These are phyloP conservation scores for Dactylella cylindrospora DNA, from an alignment of 2,329 filamentous ascomycete genomes.

Conservation along the genomic window DNA sequence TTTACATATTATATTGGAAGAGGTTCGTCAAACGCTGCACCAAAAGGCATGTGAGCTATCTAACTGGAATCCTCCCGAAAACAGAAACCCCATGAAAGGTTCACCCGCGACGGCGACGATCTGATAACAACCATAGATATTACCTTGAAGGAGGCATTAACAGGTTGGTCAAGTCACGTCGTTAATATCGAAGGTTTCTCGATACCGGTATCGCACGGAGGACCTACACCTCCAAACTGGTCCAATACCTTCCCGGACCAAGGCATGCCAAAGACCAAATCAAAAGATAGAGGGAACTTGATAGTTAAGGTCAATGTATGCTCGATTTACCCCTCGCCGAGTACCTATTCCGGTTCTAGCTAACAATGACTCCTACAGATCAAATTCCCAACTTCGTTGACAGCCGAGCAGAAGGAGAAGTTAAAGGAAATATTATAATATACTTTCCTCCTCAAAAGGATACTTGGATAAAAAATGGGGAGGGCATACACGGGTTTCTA, in stretches of 20 bases:
- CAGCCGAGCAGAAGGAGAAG: slow-evolving; percentile 73
- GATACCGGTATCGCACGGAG: slow-evolving; percentile 73
- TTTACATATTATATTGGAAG: slow-evolving; percentile 88
- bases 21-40: too few species aligned
- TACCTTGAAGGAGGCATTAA: slow-evolving; percentile 87
- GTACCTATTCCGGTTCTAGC: neutral
- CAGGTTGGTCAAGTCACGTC: slow-evolving; percentile 89
- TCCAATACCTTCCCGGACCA: slow-evolving; percentile 77
- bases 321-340: neutral
- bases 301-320: slow-evolving; percentile 85
- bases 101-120: slow-evolving; percentile 85
- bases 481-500: too few species aligned
- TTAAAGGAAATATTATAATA: slow-evolving; percentile 72
- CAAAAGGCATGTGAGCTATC: too few species aligned
- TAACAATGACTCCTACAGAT: slow-evolving; percentile 37
- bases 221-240: slow-evolving; percentile 81
- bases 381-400: slow-evolving; percentile 77
- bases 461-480: too few species aligned
- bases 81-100: slow-evolving; percentile 83
- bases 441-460: too few species aligned
- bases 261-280: slow-evolving; percentile 96
- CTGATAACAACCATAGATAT: slow-evolving; percentile 76
- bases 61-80: neutral
- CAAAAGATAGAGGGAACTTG: slow-evolving; percentile 79
- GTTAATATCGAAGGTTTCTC: slow-evolving; percentile 90